phyloP scores from a whole-genome alignment of 2,329 filamentous ascomycete species.

The Ilyonectria sp. region DNA sequence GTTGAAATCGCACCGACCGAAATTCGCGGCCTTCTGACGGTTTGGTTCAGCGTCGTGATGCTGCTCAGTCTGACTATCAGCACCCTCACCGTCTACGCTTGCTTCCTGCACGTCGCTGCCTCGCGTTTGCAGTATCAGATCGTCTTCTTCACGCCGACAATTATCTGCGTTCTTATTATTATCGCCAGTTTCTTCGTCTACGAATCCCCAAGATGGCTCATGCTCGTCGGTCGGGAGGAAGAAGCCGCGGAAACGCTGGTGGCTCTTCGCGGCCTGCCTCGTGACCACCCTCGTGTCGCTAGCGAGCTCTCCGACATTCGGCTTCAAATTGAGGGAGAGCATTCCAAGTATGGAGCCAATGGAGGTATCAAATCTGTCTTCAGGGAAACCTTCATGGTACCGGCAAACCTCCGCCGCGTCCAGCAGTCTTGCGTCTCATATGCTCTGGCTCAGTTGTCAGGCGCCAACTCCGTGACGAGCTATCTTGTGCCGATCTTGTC shows the following conservation, averaged over 20 bases:
- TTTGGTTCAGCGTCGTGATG: constrained; percentile 58
- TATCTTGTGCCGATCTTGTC: constrained; percentile 61
- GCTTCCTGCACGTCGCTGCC: constrained; percentile 37
- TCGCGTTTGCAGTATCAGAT: constrained; percentile 49
- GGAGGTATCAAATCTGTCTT: constrained; percentile 43
- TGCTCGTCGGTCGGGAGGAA: constrained; percentile 49
- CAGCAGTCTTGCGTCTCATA: constrained; percentile 57
- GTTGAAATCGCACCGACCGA: constrained; percentile 58
- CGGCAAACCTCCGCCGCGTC: constrained; percentile 57
- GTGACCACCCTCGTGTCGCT: constrained; percentile 44
- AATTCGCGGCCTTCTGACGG: constrained; percentile 55
- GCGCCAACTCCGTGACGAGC: constrained; percentile 60
- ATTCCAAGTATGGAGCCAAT: constrained; percentile 30
- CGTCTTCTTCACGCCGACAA: constrained; percentile 44
- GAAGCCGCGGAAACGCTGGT: constrained; percentile 42
- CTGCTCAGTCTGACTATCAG: constrained; percentile 50
- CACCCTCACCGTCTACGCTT: constrained; percentile 54
- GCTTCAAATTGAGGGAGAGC: constrained; percentile 38
- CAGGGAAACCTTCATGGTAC: constrained; percentile 55
- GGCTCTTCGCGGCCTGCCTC: constrained; percentile 46
- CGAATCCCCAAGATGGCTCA: constrained; percentile 56
- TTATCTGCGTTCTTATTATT: constrained; percentile 45
- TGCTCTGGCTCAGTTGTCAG: constrained; percentile 59
- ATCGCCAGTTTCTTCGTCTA: constrained; percentile 53
- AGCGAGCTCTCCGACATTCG: constrained; percentile 51